Conservation (phyloP, 2,329 filamentous ascomycete species). For the Cladobotryum protrusum region DNA sequence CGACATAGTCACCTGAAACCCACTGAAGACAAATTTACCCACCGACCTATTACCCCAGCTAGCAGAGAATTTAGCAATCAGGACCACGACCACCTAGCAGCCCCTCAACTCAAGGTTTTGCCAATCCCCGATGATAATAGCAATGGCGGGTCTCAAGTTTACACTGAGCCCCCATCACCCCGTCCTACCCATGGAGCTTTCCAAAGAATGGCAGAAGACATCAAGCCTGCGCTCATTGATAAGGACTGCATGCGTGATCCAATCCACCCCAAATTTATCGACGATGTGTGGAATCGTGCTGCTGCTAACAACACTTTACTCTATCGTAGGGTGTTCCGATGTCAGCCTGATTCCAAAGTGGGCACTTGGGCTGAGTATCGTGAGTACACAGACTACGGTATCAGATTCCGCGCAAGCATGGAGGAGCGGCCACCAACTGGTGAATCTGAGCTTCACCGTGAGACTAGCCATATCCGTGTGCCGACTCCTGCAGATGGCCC, state of each 20-base stretch:
- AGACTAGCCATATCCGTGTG: constrained; percentile 24
- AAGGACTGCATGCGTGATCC: constrained; percentile 96
- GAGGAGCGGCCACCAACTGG: constrained; percentile 46
- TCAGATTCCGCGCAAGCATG: constrained; percentile 67
- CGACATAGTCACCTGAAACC: constrained; percentile 28
- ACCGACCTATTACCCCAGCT: constrained; percentile 46
- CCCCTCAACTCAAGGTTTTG: constrained; percentile 64
- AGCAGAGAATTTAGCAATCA: constrained; percentile 53
- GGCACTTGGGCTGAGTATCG: constrained; percentile 90
- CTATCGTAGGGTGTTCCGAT: constrained; percentile 88
- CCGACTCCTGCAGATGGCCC: constrained; percentile 31
- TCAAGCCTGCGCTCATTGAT: constrained; percentile 67
- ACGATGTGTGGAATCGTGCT: constrained; percentile 80
- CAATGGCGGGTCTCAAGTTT: constrained; percentile 67
- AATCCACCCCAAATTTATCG: constrained; percentile 71
- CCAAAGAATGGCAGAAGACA: constrained; percentile 57
- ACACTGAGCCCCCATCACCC: constrained; percentile 44
- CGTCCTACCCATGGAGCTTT: constrained; percentile 39
- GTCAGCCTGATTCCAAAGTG: constrained; percentile 94
- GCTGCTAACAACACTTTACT: constrained; percentile 95
- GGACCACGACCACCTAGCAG: constrained; percentile 60
- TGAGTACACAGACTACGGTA: constrained; percentile 70
- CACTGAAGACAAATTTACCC: constrained; percentile 35
- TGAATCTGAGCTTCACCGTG: constrained; percentile 41
- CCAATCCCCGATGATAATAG: constrained; percentile 72